Evolutionary conservation across 1,284 basidiomycete genomes (phyloP), one percentile per base, ranked within the genome.

Genomic region (Cronartium ribicola): DNA sequence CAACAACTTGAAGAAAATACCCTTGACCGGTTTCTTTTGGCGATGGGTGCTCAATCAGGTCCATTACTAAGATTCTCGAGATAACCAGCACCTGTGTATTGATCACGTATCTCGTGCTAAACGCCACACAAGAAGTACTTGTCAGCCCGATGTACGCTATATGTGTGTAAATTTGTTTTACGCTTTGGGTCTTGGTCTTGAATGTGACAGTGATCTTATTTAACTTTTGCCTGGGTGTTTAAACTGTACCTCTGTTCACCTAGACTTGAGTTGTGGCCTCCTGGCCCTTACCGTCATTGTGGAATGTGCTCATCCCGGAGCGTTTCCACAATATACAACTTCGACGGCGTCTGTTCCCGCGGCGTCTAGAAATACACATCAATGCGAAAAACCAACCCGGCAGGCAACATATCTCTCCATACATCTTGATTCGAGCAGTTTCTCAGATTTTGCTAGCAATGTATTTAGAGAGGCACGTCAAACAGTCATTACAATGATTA

Each of bases 301-400:
- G n/a, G 51, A 57, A 29, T 57, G 51, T 29, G 20, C n/a, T 11
- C 51, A 57, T 57, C 51, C 51, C 36, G 36, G 20, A 7, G 51
- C 51, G 51, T 57, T 57, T 57, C 51, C 51, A 57, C 20, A 57
- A 10, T 29, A 22, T 57, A 29, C 51, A 57, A 57, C 44, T n/a
- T 46, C n/a, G 11, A 46, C 44, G n/a, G 44, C 10, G 44, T n/a
- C 10, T 46, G 10, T 11, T 46, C 11, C 11, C 51, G 11, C 17
- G 51, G 51, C 20, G 51, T 7, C 36, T n/a, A 46, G 3, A 11
- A 46, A 46, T 3, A 7, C 20, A 57, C 8, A 57, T 11, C 36
- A 57, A 22, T 10, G 20, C 51, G 36, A 22, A 57, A 57, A 57
- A 10, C 13, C 4, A 29, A 57, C 51, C 7, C 51, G 13, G 20